Evolutionary conservation across 257 asterid genomes (phyloP).

Genomic region (Primulina eburnea): DNA sequence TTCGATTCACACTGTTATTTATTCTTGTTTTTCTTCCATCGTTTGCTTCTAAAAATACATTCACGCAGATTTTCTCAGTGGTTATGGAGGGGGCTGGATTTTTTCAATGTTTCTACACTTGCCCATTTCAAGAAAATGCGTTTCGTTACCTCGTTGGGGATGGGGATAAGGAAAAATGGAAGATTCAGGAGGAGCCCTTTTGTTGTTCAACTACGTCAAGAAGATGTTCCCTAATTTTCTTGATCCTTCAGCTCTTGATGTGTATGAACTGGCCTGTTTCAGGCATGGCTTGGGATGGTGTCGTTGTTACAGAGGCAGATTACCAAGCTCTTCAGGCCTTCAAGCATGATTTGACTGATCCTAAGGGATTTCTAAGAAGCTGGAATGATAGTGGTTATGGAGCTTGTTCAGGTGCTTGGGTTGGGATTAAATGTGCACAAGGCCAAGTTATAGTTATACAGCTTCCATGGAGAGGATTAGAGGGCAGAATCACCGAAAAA

Average conservation of each 20-base stretch:
- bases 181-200: constrained; percentile 25
- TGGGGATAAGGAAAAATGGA: constrained; percentile 38
- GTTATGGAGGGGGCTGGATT: not conserved
- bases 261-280: constrained; percentile 32
- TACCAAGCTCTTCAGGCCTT: constrained; percentile 79
- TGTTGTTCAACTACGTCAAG: constrained; percentile 4
- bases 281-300: constrained; percentile 70
- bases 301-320: constrained; percentile 72
- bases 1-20: not conserved
- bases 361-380: constrained; percentile 75
- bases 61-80: not conserved
- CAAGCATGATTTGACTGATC: constrained; percentile 70
- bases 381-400: constrained; percentile 87
- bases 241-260: constrained; percentile 28
- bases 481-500: constrained; percentile 67
- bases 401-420: constrained; percentile 92
- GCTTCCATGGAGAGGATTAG: constrained; percentile 88
- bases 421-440: constrained; percentile 86
- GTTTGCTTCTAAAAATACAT: not conserved
- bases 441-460: constrained; percentile 94
- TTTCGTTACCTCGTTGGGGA: constrained; percentile 15
- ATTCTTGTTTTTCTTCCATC: not conserved
- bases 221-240: constrained; percentile 16
- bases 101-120: not conserved
- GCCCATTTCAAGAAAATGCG: constrained; percentile 28